Conservation (phyloP, 768 basidiomycete species). For the Mycena amicta region DNA sequence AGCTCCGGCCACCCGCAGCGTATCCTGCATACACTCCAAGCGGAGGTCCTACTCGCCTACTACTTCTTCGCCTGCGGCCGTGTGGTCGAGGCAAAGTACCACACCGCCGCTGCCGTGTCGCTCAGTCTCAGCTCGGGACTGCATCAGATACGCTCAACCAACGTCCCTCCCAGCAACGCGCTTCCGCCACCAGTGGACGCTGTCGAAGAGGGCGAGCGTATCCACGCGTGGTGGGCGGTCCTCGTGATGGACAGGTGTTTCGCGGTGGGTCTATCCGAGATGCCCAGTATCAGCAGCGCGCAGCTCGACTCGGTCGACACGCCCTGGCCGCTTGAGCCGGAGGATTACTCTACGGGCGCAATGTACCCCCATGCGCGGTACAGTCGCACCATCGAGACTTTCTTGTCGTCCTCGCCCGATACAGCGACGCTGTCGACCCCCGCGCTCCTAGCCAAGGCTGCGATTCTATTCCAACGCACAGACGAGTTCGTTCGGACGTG, state of each 20-base stretch:
- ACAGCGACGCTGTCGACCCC: conserved; percentile 24
- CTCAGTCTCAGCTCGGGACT: conserved; percentile 38
- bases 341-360: conserved; percentile 35
- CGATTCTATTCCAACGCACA: conserved; percentile 39
- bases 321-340: conserved; percentile 40
- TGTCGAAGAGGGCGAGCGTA: conserved; percentile 39
- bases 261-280: conserved; percentile 44
- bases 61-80: conserved; percentile 58
- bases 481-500: conserved; percentile 29
- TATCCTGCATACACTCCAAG: conserved; percentile 51
- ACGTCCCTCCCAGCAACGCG: conserved; percentile 34
- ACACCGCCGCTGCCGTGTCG: conserved; percentile 40
- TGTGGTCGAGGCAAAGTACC: conserved; percentile 46
- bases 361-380: conserved; percentile 26
- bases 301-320: conserved; percentile 35
- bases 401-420: conserved; percentile 11
- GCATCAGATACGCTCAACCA: conserved; percentile 34
- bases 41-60: conserved; percentile 55
- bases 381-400: conserved; percentile 12
- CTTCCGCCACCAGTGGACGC: conserved; percentile 27
- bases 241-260: conserved; percentile 38
- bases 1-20: conserved; percentile 40
- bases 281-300: no score
- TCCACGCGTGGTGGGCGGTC: conserved; percentile 39
- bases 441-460: conserved; percentile 28